These are phyloP conservation scores for Fusarium sp. DNA, from an alignment of 2,329 filamentous ascomycete species.

Conservation along the genomic window DNA sequence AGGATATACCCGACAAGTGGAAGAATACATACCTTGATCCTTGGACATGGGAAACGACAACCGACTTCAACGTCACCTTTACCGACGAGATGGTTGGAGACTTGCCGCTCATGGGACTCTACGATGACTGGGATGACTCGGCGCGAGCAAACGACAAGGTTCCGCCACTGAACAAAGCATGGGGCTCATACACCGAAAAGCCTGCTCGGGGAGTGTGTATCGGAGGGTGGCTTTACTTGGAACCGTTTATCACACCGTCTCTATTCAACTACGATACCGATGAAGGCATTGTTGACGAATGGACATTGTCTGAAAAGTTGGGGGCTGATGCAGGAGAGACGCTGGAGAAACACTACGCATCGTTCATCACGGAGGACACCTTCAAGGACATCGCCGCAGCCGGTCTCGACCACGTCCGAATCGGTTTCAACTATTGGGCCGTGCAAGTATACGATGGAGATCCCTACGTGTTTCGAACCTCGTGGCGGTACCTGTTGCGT, in stretches of 20 bases:
- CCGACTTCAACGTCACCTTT: conserved; percentile 94
- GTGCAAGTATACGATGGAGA: conserved; percentile 86
- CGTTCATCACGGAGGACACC: conserved; percentile 85
- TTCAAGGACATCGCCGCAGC: conserved; percentile 87
- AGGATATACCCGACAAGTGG: conserved; percentile 71
- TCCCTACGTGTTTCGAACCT: conserved; percentile 85
- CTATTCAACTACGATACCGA: conserved; percentile 77
- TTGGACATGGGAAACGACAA: conserved; percentile 90
- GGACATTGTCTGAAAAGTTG: conserved; percentile 77
- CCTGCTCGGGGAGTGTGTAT: conserved; percentile 92
- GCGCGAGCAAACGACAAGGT: conserved; percentile 81
- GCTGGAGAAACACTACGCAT: conserved; percentile 91
- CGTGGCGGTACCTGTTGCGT: conserved; percentile 93
- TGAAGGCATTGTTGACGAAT: conserved; percentile 85
- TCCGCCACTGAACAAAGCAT: conserved; percentile 78
- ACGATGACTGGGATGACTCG: conserved; percentile 87
- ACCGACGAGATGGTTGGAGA: conserved; percentile 86
- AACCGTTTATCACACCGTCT: conserved; percentile 95
- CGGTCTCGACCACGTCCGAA: conserved; percentile 95
- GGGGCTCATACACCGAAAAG: conserved; percentile 79
- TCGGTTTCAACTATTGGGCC: conserved; percentile 96
- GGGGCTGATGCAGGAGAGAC: conserved; percentile 73
- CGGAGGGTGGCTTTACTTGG: conserved; percentile 92
- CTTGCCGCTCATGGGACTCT: conserved; percentile 90
- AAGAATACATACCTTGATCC: conserved; percentile 86